phyloP scores from a whole-genome alignment of 2,329 filamentous ascomycete genomes.

The Diaporthe sp. region DNA sequence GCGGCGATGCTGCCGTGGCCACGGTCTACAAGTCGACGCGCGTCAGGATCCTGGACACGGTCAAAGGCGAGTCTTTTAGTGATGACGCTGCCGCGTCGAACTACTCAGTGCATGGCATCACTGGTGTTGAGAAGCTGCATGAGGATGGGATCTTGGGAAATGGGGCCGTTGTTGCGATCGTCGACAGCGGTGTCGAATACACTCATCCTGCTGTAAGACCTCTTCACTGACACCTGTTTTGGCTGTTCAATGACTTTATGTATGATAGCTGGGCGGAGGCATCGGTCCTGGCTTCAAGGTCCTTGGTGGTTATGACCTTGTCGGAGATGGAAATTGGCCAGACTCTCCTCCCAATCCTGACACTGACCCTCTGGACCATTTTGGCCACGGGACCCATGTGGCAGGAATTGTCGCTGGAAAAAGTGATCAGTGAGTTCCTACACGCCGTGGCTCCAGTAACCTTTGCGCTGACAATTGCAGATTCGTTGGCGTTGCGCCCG shows the following conservation, averaged over 20 bases:
- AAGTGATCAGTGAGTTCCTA: constrained; percentile 7
- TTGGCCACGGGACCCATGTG: constrained; percentile 56
- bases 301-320: constrained; percentile 40
- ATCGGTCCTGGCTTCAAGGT: constrained; percentile 39
- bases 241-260: background rate
- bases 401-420: constrained; percentile 49
- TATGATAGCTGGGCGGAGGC: constrained; percentile 35
- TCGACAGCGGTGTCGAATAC: constrained; percentile 45
- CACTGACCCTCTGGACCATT: constrained; percentile 52
- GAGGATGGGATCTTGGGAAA: constrained; percentile 41
- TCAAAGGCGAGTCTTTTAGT: constrained; percentile 16
- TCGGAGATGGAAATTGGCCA: constrained; percentile 40
- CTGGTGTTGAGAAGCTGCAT: constrained; percentile 45
- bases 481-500: constrained; percentile 40
- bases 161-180: constrained; percentile 43
- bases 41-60: constrained; percentile 28
- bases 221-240: background rate
- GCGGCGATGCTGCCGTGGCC: background rate
- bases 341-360: constrained; percentile 50
- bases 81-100: constrained; percentile 37
- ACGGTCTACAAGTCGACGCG: constrained; percentile 22
- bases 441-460: too few species aligned
- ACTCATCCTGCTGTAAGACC: constrained; percentile 42
- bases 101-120: constrained; percentile 44
- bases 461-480: background rate